Conservation (phyloP, 495 filamentous ascomycete genomes). For the Aeminium ludgeri region DNA sequence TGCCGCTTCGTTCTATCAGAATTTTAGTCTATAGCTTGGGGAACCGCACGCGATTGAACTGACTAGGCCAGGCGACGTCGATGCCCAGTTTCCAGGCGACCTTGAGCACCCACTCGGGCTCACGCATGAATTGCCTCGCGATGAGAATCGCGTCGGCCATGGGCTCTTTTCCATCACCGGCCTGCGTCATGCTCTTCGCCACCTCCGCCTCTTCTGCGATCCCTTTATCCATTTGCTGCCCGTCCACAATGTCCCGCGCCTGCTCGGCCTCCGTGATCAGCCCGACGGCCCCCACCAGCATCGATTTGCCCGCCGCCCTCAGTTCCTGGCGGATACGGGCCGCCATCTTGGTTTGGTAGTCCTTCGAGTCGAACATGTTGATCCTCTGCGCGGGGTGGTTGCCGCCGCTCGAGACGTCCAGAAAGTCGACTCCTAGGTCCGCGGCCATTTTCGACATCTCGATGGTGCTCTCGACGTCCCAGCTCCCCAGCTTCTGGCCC, state of each 20-base stretch:
- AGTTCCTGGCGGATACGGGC: constrained; percentile 40
- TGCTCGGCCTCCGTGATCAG: constrained; percentile 40
- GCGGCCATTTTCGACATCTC: constrained; percentile 46
- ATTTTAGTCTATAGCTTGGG: constrained; percentile 11
- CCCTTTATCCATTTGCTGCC: constrained; percentile 6
- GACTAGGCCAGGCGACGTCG: constrained; percentile 35
- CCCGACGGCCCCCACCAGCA: constrained; percentile 59
- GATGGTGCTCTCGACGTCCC: constrained; percentile 47
- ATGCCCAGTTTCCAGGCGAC: constrained; percentile 43
- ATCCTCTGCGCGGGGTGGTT: constrained; percentile 46
- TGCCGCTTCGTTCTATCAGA: no score
- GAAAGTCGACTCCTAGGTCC: constrained; percentile 49
- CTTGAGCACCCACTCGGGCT: constrained; percentile 48
- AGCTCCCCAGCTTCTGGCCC: constrained; percentile 34
- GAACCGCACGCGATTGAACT: constrained; percentile 26
- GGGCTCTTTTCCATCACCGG: constrained; percentile 20
- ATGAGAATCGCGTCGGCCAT: constrained; percentile 48
- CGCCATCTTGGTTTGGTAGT: constrained; percentile 51
- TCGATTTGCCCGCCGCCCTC: constrained; percentile 33
- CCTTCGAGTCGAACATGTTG: constrained; percentile 26
- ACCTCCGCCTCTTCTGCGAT: constrained; percentile 29
- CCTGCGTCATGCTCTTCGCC: constrained; percentile 23
- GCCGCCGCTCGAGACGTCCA: constrained; percentile 60
- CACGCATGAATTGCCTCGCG: constrained; percentile 46
- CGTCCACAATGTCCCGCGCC: constrained; percentile 20